Base-by-base conservation (phyloP, 495 filamentous ascomycete species). In the Podospora pseudopauciseta region DNA sequence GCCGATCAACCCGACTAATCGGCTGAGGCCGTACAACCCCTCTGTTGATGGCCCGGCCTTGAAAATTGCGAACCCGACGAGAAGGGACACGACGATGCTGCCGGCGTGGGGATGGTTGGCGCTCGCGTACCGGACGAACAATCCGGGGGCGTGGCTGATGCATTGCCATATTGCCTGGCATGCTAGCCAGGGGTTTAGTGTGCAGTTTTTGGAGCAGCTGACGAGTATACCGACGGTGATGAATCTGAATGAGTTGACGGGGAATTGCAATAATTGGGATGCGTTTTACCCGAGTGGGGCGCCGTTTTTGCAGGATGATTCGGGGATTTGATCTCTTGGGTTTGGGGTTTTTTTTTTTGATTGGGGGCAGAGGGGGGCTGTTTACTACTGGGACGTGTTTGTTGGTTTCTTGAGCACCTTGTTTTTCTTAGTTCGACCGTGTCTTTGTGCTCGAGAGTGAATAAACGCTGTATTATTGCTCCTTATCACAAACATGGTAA, bases 121-220 rank as follows among this genome's bases (percentile, higher is more conserved):
- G 19, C 72, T 85, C 2, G 81, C 80, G 18, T 85, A 83, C 66
- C 72, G 79, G 70, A 80, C 78, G 9, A 80, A 83, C 60, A 82
- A 84, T 54, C 81, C 80, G 1, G 78, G 85, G 7, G 72, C 73
- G 0, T 86, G 80, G 83, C 72, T 83, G 13, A 72, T 83, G 65
- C 77, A 82, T 27, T 83, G 86, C 58, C 80, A 84, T 56, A 82
- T 85, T 58, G 84, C 77, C 4, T 86, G 84, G 85, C 61, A 63
- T n/a, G 61, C 32, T 1, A 39, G 26, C 13, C 61, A 63, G 30
- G 61, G 61, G 19, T 63, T 63, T n/a, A 63, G 61, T n/a, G 61
- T 63, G 18, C 61, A 63, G 30, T 63, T 63, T 23, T 19, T 63
- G 18, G 83, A 85, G 74, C 76, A 73, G 72, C 68, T 69, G 60